Conservation (phyloP, 2,329 filamentous ascomycete species). For the Hypoxylon sp. region DNA sequence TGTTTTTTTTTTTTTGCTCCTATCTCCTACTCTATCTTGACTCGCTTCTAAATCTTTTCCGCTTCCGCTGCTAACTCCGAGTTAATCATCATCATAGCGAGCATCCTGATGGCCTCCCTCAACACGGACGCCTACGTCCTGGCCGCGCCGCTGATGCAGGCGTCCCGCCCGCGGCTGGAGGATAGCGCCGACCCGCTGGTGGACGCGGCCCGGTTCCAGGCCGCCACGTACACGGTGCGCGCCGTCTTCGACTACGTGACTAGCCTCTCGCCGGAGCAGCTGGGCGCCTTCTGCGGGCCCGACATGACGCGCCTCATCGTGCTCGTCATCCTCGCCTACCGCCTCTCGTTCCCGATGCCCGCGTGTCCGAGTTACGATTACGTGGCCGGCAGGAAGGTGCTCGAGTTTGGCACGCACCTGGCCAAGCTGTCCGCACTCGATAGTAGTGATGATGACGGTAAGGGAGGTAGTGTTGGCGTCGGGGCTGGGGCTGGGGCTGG, state of each 20-base stretch:
- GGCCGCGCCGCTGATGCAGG: constrained; percentile 54
- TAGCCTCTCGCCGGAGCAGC: constrained; percentile 41
- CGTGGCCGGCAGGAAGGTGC: constrained; percentile 53
- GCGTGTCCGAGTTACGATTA: constrained; percentile 55
- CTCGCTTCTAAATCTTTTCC: no score
- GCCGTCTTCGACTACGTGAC: constrained; percentile 51
- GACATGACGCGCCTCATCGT: constrained; percentile 60
- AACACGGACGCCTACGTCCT: constrained; percentile 56
- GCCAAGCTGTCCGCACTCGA: constrained; percentile 49
- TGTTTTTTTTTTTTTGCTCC: no score
- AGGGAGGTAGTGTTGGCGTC: constrained; percentile 12
- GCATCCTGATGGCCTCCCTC: constrained; percentile 51
- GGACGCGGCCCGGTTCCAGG: constrained; percentile 38
- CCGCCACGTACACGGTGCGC: constrained; percentile 43
- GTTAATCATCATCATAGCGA: no score
- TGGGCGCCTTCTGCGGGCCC: constrained; percentile 55
- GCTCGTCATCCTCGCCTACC: constrained; percentile 57
- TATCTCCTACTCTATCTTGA: no score
- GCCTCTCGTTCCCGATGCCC: constrained; percentile 60
- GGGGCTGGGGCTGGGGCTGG: no score
- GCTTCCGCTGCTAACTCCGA: no score
- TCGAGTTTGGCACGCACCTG: constrained; percentile 57
- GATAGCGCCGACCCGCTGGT: constrained; percentile 38
- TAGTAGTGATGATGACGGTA: constrained; percentile 21
- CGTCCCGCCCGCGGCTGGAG: constrained; percentile 16